Conservation (phyloP, 257 asterid genomes). For the Lycium ferocissimum region DNA sequence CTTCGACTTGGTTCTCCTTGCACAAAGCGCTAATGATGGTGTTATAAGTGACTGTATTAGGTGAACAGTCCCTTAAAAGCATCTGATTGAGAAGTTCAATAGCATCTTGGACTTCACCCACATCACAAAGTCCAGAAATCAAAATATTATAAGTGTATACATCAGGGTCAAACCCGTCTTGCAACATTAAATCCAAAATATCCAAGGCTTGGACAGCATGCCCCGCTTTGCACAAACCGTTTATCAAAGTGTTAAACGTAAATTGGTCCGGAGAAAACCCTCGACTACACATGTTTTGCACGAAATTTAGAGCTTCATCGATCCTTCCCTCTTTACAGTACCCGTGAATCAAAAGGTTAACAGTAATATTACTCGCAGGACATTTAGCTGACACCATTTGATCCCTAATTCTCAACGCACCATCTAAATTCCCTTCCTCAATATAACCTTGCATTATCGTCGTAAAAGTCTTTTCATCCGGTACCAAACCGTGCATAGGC, state of each 20-base stretch:
- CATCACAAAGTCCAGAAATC: conserved; percentile 84
- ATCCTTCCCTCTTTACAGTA: conserved; percentile 78
- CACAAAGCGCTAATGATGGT: conserved; percentile 76
- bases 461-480: conserved; percentile 88
- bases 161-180: conserved; percentile 82
- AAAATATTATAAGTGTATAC: conserved; percentile 72
- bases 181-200: conserved; percentile 83
- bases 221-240: conserved; percentile 81
- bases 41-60: conserved; percentile 78
- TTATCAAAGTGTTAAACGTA: conserved; percentile 81
- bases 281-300: conserved; percentile 63
- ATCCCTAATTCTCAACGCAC: conserved; percentile 80
- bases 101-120: conserved; percentile 69
- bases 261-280: conserved; percentile 77
- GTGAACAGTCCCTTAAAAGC: conserved; percentile 73
- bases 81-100: conserved; percentile 75
- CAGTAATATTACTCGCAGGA: conserved; percentile 59
- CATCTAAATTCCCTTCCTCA: conserved; percentile 78
- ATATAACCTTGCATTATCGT: conserved; percentile 91
- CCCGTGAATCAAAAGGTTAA: conserved; percentile 79
- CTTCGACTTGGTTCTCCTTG: conserved; percentile 74
- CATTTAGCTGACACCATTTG: conserved; percentile 78
- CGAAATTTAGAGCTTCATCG: conserved; percentile 73
- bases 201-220: conserved; percentile 79
- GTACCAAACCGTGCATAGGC: conserved; percentile 64